Base-by-base conservation (phyloP, 192 early-diverging fungal genomes). In the Kickxella alabastrina region DNA sequence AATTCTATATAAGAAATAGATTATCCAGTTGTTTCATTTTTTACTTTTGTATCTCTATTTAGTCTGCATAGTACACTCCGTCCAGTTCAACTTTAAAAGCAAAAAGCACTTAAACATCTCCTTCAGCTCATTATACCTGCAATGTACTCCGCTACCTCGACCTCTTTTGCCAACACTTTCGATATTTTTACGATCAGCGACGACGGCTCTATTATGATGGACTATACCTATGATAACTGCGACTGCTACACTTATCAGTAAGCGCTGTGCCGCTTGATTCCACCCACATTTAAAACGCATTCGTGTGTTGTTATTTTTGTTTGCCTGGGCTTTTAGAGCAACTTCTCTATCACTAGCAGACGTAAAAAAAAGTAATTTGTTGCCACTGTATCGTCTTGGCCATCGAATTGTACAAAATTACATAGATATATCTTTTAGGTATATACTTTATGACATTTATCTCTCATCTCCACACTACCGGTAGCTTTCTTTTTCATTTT, bases 201-300 rank as follows among this genome's bases (percentile, higher is more conserved):
- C 8, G 43, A 68, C 10, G 65, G 65, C 43, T 37, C 23, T 37
- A 14, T 68, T 32, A 35, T 38, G 48, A 51, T 52, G 47, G 48
- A 37, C 14, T 52, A 68, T 8, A 39, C 49, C 26, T 46, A 36
- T 18, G 18, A 21, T n/a, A 24, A 24, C 42, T 35, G n/a, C n/a
- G n/a, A n/a, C n/a, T n/a, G n/a, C n/a, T n/a, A n/a, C n/a, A n/a
- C n/a, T n/a, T n/a, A n/a, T n/a, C n/a, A n/a, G n/a, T n/a, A n/a
- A n/a, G n/a, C n/a, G n/a, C n/a, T n/a, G n/a, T n/a, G n/a, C n/a
- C n/a, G n/a, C n/a, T n/a, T n/a, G n/a, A n/a, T n/a, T n/a, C n/a
- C n/a, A n/a, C n/a, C n/a, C n/a, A n/a, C n/a, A n/a, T n/a, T n/a
- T n/a, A n/a, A n/a, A n/a, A n/a, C n/a, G n/a, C n/a, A n/a, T n/a